phyloP scores from a whole-genome alignment of 352 stramenopile genomes.

The Phytophthora pinifolia region DNA sequence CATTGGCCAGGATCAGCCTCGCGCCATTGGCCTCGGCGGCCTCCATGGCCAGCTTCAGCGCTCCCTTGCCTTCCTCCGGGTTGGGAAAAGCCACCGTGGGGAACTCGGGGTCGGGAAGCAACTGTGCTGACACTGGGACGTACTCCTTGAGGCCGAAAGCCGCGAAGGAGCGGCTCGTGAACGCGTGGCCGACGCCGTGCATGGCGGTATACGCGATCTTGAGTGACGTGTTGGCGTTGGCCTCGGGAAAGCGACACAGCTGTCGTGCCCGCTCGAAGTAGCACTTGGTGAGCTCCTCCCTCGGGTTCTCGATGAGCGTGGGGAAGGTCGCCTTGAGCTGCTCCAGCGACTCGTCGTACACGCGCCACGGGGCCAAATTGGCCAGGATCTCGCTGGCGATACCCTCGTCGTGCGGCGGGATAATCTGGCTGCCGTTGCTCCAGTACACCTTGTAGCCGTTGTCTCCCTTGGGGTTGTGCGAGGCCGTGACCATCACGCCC shows the following conservation, averaged over 20 bases:
- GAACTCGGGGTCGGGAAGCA: conserved; percentile 95
- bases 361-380: conserved; percentile 89
- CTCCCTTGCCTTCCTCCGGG: conserved; percentile 97
- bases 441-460: conserved; percentile 99
- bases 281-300: conserved; percentile 54
- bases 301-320: conserved; percentile 64
- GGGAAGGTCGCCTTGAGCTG: conserved; percentile 34
- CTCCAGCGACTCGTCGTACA: conserved; percentile 56
- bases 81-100: conserved; percentile 98
- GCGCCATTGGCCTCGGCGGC: conserved; percentile 74
- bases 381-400: conserved; percentile 91
- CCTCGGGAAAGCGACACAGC: conserved; percentile 67
- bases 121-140: conserved; percentile 84
- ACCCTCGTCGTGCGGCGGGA: conserved; percentile 92
- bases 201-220: conserved; percentile 97
- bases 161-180: conserved; percentile 90
- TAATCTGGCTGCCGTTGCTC: conserved; percentile 96
- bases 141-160: conserved; percentile 90
- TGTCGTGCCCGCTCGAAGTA: conserved; percentile 71
- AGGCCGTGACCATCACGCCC: conserved; percentile 95
- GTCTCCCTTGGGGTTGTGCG: conserved; percentile 98
- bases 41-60: conserved; percentile 92
- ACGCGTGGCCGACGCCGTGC: conserved; percentile 96
- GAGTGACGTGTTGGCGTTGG: conserved; percentile 57
- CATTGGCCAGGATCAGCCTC: conserved; percentile 96